These are phyloP conservation scores for Trichoderma lentiforme DNA, from an alignment of 2,329 filamentous ascomycete species.

Conservation along the genomic window DNA sequence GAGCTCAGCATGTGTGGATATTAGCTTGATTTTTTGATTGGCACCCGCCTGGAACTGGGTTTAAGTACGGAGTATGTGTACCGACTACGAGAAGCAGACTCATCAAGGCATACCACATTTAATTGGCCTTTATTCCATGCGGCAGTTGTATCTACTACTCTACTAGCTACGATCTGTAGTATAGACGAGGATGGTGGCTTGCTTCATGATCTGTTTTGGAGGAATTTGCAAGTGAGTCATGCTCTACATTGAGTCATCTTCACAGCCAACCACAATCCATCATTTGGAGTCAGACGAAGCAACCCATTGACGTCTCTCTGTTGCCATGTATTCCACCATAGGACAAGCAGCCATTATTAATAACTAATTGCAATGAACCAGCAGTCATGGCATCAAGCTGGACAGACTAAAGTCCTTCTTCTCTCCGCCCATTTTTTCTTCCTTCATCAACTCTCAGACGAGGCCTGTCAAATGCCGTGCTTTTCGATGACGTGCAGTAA, in stretches of 20 bases:
- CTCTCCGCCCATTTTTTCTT: not conserved
- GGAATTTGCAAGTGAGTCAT: not conserved
- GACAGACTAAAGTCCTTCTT: not conserved
- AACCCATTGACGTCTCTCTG: not conserved
- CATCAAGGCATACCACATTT: not conserved
- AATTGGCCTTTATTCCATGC: not conserved
- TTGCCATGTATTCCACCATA: not conserved
- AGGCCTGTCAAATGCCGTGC: not conserved
- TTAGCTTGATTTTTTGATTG: not conserved
- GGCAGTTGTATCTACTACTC: not conserved
- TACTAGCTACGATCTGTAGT: not conserved
- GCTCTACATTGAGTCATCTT: not conserved
- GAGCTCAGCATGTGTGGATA: not conserved
- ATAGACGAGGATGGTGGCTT: not conserved
- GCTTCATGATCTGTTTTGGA: not conserved
- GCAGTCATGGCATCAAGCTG: not conserved
- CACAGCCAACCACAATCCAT: not conserved
- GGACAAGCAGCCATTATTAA: not conserved
- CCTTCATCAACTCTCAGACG: not conserved
- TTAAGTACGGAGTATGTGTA: not conserved
- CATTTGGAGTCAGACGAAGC: not conserved
- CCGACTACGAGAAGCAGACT: not conserved
- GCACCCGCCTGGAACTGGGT: not conserved
- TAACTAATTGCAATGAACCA: not conserved
- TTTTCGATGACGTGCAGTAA: not conserved